phyloP scores from a whole-genome alignment of 2,329 filamentous ascomycete genomes.

The Colletotrichum salicis region DNA sequence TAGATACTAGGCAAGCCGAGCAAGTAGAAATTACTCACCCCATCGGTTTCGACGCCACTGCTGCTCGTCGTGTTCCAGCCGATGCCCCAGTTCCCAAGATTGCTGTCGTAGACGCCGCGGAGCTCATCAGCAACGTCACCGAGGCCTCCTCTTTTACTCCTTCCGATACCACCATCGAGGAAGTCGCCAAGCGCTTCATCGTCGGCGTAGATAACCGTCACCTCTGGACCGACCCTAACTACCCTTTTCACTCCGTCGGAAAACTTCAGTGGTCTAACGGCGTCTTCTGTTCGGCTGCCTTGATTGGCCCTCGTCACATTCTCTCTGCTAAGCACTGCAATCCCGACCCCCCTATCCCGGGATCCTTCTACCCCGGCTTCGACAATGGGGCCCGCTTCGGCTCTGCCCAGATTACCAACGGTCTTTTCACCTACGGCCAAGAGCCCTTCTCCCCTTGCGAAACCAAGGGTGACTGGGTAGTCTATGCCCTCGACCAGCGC shows the following conservation, averaged over 20 bases:
- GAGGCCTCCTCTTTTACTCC: background rate
- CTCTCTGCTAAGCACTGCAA: slow-evolving; percentile 42
- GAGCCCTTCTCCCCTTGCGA: slow-evolving; percentile 26
- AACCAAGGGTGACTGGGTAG: slow-evolving; percentile 41
- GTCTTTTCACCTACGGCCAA: background rate
- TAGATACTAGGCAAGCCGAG: background rate
- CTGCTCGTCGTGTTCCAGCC: background rate
- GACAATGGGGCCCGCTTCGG: background rate
- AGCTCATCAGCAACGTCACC: background rate
- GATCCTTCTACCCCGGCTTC: background rate
- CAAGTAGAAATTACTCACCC: background rate
- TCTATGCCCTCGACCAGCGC: slow-evolving; percentile 39
- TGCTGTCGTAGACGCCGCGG: background rate
- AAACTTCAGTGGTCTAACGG: slow-evolving; percentile 38
- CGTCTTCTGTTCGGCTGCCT: slow-evolving; percentile 40
- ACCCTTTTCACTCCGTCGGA: background rate
- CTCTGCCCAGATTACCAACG: background rate
- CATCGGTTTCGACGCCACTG: background rate
- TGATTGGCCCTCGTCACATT: slow-evolving; percentile 43
- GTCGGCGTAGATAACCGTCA: background rate
- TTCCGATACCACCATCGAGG: background rate
- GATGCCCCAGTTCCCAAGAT: background rate
- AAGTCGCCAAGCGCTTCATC: background rate
- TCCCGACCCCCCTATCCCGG: background rate
- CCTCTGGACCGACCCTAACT: background rate